Evolutionary conservation across 1,284 basidiomycete species (phyloP), one percentile per base, ranked within the genome.

Genomic region (Moniliophthora roreri): DNA sequence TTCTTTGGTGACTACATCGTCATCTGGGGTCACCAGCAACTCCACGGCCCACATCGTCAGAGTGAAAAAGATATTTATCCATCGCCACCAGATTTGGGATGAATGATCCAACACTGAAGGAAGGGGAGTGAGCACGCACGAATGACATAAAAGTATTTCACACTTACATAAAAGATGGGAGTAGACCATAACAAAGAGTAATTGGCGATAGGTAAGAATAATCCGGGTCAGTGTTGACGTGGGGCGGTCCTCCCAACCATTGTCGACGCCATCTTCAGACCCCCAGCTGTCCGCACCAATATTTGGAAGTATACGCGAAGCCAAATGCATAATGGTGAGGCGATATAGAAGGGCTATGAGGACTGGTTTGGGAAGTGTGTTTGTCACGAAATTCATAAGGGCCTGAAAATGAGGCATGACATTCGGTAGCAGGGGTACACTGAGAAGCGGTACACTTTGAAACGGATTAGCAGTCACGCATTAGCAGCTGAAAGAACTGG

Each of bases 21-120:
- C 88, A 56, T 89, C 88, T n/a, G 77, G 79, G 66, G 85, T 85
- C 52, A 93, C 88, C 34, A 89, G 68, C 40, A 93, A 77, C 67
- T 93, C 90, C 32, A 93, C 73, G 13, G 85, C 83, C 90, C 90
- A 93, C 35, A 91, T 79, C 20, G 85, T 74, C 38, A 93, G 75
- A 3, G 89, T 92, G 66, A 92, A 87, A 71, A 91, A 89, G 32
- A 93, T 85, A 63, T 89, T 90, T 74, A 87, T 86, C 90, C 89
- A 92, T 60, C 90, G 79, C 87, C 90, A 92, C 89, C 90, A 93
- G 48, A 91, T 81, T 65, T 92, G 89, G 7, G 89, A 89, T n/a
- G 89, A 87, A 62, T 89, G 85, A 63, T 91, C 87, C 52, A 91
- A 70, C 44, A 91, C 90, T 91, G 18, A 23, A 55, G 20, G 58